Percentiles rank a stretch among this genome's conserved stretches.
Evolutionary conservation across 2,329 filamentous ascomycete species (phyloP).

Genomic region (Penicillium sp.): DNA sequence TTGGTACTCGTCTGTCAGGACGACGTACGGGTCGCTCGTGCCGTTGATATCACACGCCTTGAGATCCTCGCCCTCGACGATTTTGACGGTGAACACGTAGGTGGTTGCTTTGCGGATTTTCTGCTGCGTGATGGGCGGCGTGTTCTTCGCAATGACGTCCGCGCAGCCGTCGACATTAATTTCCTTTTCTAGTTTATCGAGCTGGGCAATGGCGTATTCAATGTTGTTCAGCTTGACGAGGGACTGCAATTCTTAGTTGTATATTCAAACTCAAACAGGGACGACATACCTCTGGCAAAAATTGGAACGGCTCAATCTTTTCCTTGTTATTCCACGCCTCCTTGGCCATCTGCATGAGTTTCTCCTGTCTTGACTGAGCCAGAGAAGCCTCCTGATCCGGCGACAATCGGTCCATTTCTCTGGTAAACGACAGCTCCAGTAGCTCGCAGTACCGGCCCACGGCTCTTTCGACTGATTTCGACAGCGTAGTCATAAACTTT

Average conservation of each 20-base stretch:
- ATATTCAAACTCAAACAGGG: neutral
- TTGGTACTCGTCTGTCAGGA: conserved; percentile 94
- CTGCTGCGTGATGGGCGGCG: conserved; percentile 64
- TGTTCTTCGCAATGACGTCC: conserved; percentile 69
- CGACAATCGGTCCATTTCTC: conserved; percentile 89
- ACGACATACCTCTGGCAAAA: conserved; percentile 81
- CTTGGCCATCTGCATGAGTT: conserved; percentile 87
- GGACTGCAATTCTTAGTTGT: conserved; percentile 54
- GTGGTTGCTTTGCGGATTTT: conserved; percentile 69
- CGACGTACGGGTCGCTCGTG: conserved; percentile 92
- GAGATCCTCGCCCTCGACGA: conserved; percentile 94
- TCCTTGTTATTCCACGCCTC: conserved; percentile 90
- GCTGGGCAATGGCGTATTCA: conserved; percentile 85
- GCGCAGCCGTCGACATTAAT: conserved; percentile 92
- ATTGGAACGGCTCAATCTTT: conserved; percentile 93
- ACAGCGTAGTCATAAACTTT: conserved; percentile 91
- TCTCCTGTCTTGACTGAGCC: conserved; percentile 80
- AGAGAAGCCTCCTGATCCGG: conserved; percentile 79
- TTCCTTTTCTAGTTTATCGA: conserved; percentile 82
- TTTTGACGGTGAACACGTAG: conserved; percentile 98
- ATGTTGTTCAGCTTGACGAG: conserved; percentile 98
- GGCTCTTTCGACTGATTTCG: conserved; percentile 77
- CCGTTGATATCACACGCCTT: conserved; percentile 97
- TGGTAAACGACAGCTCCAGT: conserved; percentile 77
- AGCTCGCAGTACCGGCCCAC: conserved; percentile 88